These are phyloP conservation scores for Colletotrichum musae DNA, from an alignment of 2,329 filamentous ascomycete genomes.

Conservation along the genomic window DNA sequence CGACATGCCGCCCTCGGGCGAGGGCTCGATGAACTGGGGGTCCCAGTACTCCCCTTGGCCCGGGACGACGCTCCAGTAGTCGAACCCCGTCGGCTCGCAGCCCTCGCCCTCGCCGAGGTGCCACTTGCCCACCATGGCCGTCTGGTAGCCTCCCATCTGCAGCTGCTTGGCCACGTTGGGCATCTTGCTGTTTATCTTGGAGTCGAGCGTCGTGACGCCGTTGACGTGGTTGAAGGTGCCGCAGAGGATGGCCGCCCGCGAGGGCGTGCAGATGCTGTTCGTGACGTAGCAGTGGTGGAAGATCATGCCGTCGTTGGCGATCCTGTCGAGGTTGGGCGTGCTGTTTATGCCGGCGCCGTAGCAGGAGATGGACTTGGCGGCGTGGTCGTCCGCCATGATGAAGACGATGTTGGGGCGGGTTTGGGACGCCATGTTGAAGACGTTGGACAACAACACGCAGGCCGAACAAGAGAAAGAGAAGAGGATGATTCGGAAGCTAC, in stretches of 20 bases:
- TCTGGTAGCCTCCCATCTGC: slow-evolving; percentile 61
- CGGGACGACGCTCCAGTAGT: slow-evolving; percentile 66
- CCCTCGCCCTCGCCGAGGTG: slow-evolving; percentile 63
- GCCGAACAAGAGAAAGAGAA: too few relatives aligned
- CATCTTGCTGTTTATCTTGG: slow-evolving; percentile 63
- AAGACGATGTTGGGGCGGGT: slow-evolving; percentile 57
- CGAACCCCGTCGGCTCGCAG: slow-evolving; percentile 65
- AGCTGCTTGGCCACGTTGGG: slow-evolving; percentile 68
- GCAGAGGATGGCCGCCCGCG: slow-evolving; percentile 63
- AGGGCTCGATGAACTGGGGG: slow-evolving; percentile 62
- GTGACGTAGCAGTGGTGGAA: slow-evolving; percentile 70
- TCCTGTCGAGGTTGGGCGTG: slow-evolving; percentile 65
- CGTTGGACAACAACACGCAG: too few relatives aligned
- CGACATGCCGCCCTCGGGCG: slow-evolving; percentile 45
- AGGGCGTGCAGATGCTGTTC: slow-evolving; percentile 68
- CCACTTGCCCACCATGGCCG: slow-evolving; percentile 69
- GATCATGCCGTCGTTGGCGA: slow-evolving; percentile 64
- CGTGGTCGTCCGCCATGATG: slow-evolving; percentile 70
- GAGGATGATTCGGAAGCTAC: too few relatives aligned
- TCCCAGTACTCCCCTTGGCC: slow-evolving; percentile 68
- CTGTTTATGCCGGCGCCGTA: slow-evolving; percentile 67
- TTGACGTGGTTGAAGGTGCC: slow-evolving; percentile 69
- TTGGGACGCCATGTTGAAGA: slow-evolving; percentile 7
- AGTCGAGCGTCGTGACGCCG: slow-evolving; percentile 63
- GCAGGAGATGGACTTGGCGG: slow-evolving; percentile 63